Base-by-base conservation (phyloP, 768 basidiomycete genomes). In the Phaffia tasmanica region DNA sequence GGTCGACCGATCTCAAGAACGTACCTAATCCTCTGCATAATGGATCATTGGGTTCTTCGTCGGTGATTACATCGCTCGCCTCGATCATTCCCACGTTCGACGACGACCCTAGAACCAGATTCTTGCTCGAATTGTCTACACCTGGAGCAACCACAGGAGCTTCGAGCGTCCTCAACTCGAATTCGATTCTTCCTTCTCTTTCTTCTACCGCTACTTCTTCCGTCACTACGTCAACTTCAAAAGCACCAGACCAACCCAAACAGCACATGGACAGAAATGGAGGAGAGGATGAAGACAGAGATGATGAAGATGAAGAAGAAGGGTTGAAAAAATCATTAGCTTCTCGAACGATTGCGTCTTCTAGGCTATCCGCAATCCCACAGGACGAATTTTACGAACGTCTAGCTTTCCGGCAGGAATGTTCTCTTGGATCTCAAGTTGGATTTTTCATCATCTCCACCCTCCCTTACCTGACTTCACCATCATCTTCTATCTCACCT, bases 51-150 rank as follows among this genome's bases (percentile, higher is more conserved):
- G 64, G 68, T 1, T 64, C 63, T 1, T 64, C 63, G 14, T 18
- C 63, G 16, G 42, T 48, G 48, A 32, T 58, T 3, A 68, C 64
- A 42, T 62, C 70, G 66, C 78, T 93, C 35, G 89, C 87, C 0
- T 81, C 84, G 63, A 82, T 82, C 61, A 86, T 99, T 25, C 95
- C 95, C 1, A 86, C 83, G 64, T 90, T 98, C 73, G 88, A 91
- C n/a, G 95, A 99, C 72, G 92, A 95, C 75, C 93, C 95, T 8
- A 97, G 98, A 76, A 84, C 88, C 64, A 83, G 95, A 21, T 97
- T 97, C 75, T 77, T 99, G 74, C 87, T 89, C 75, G 92, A 95
- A 76, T 84, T 97, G 62, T 88, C 86, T 51, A 55, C 67, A 19
- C 67, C 70, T 16, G 65, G 59, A 1, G n/a, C 49, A 11, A 55